Base-by-base conservation (phyloP, 768 basidiomycete species). In the Trametes maxima region DNA sequence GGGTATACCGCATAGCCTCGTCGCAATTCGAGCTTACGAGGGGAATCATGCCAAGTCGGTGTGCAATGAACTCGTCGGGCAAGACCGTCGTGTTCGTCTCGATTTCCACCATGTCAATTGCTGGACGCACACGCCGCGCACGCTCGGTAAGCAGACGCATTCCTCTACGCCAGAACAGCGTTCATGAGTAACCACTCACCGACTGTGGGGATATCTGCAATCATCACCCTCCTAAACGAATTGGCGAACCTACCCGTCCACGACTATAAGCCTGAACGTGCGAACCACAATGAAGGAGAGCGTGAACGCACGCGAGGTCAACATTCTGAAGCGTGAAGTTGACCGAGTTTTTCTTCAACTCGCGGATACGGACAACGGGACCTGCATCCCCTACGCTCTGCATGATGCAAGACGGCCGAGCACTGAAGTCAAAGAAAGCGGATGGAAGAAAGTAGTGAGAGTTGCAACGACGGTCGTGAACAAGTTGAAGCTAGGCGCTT, bases 11-110 rank as follows among this genome's bases (percentile, higher is more conserved):
- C 73, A 98, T 90, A 21, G 85, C 92, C 69, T 94, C 92, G 63
- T 94, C 92, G 67, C 94, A 95, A 65, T 91, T 92, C 40, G 86
- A 79, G 74, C 93, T 95, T 52, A 89, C 80, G 22, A 99, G 79
- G 8, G 97, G 97, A 28, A 99, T 82, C 85, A 97, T 90, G 22
- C 97, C 97, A 33, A 99, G 80, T 52, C 97, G 86, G 74, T 99
- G 97, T 0, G 95, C 93, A 62, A 99, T 90, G 77, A 95, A 97
- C 77, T 99, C 97, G 75, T 99, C 97, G 2, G 95, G 93, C 21
- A 99, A 77, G 3, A 97, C 95, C 1, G 92, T 87, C 5, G 94
- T 94, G 73, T 99, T 99, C 57, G 83, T 83, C 60, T 89, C 84
- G 65, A 98, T 90, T 74, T 94, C 91, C 12, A 98, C 96, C 76